These are phyloP conservation scores for Gaeumannomyces tritici DNA, from an alignment of 2,329 filamentous ascomycete genomes.

Conservation along the genomic window DNA sequence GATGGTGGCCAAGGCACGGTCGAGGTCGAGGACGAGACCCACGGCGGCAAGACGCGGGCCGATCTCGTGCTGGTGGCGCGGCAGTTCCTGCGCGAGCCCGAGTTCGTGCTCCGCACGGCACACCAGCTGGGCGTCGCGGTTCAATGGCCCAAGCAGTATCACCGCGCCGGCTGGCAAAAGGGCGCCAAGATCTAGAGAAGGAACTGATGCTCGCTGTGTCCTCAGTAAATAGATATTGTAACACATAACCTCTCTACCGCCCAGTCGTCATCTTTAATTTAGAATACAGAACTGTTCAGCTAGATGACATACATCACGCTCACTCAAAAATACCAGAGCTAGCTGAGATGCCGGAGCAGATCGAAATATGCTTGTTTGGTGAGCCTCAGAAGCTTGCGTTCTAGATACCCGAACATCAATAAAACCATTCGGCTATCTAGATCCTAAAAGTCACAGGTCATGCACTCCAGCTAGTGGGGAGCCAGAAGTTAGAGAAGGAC, in stretches of 20 bases:
- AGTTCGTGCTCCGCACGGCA: constrained; percentile 65
- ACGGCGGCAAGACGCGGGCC: constrained; percentile 31
- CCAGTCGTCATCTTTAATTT: too few species aligned
- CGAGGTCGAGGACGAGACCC: constrained; percentile 26
- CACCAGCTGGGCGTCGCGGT: constrained; percentile 63
- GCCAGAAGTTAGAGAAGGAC: constrained; percentile 4
- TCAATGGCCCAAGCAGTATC: constrained; percentile 61
- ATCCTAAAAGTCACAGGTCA: too few species aligned
- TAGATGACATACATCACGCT: neutral
- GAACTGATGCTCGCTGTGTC: too few species aligned
- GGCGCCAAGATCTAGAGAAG: constrained; percentile 5
- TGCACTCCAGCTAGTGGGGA: too few species aligned
- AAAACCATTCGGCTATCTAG: too few species aligned
- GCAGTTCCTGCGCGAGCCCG: constrained; percentile 74
- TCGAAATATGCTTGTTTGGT: neutral
- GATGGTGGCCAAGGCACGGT: constrained; percentile 22
- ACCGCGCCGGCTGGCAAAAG: constrained; percentile 19
- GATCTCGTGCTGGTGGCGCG: constrained; percentile 69
- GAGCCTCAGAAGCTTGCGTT: neutral
- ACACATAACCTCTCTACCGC: too few species aligned
- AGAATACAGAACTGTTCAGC: too few species aligned
- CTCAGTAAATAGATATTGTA: too few species aligned
- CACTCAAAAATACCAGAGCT: too few species aligned
- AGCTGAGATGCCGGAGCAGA: neutral
- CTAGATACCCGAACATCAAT: too few species aligned